phyloP scores from a whole-genome alignment of 163 green algal genomes.

The Coccomyxa subellipsoidea region DNA sequence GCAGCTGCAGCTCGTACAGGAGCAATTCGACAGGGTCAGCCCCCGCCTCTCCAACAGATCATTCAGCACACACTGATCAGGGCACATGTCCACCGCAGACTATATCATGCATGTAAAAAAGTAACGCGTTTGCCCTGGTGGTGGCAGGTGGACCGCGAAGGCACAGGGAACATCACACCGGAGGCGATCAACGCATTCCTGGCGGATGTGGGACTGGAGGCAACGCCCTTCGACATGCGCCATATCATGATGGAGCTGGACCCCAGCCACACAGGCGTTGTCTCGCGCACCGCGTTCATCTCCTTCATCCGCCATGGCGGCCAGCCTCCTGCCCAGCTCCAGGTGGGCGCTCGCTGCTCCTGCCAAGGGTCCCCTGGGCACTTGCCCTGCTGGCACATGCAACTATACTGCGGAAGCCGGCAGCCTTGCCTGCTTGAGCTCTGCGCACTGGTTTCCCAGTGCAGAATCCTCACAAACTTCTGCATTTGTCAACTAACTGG shows the following conservation, averaged over 20 bases:
- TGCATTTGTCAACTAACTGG: too few species aligned
- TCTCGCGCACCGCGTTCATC: conserved; percentile 26
- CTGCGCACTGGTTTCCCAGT: too few species aligned
- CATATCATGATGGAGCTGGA: conserved; percentile 43
- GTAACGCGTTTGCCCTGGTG: neutral
- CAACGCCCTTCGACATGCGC: conserved; percentile 29
- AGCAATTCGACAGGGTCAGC: conserved; percentile 36
- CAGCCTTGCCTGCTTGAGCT: too few species aligned
- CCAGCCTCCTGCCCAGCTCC: neutral
- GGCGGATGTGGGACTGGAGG: conserved; percentile 40
- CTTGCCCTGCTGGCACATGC: too few species aligned
- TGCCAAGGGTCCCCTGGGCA: too few species aligned
- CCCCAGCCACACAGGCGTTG: conserved; percentile 13
- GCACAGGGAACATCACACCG: conserved; percentile 12
- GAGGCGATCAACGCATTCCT: conserved; percentile 24
- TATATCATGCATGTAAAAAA: neutral
- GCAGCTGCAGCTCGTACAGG: conserved; percentile 44
- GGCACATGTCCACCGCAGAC: neutral
- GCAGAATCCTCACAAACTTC: too few species aligned
- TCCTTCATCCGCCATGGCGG: conserved; percentile 29
- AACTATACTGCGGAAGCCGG: too few species aligned
- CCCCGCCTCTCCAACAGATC: neutral
- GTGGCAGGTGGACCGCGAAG: conserved; percentile 14
- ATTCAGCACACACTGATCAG: neutral
- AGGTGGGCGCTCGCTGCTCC: neutral